phyloP scores from a whole-genome alignment of 352 stramenopile genomes.

The Ophiocytium majus region DNA sequence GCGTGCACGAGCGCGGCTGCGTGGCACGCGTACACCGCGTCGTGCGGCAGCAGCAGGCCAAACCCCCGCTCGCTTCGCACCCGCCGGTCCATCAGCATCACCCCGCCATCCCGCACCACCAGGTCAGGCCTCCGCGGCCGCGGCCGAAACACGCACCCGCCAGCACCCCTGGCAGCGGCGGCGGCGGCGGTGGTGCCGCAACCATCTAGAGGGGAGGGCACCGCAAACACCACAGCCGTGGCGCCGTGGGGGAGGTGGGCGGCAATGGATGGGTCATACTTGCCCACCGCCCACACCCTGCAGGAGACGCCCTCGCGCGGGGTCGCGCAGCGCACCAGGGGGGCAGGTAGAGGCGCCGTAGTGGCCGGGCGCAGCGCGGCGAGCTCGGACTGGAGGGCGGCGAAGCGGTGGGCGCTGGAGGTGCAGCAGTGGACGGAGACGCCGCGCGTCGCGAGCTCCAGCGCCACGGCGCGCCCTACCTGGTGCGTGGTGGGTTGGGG shows the following conservation, averaged over 20 bases:
- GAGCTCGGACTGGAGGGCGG: constrained; percentile 25
- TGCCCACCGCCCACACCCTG: constrained; percentile 42
- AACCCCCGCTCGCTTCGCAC: constrained; percentile 28
- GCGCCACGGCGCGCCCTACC: constrained; percentile 46
- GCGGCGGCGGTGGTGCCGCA: no score
- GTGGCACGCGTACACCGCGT: constrained; percentile 45
- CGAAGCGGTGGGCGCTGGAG: constrained; percentile 38
- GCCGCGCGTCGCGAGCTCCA: constrained; percentile 35
- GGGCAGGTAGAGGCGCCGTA: not conserved
- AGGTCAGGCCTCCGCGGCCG: constrained; percentile 10
- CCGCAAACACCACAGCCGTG: constrained; percentile 38
- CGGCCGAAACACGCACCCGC: no score
- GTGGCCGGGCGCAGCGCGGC: not conserved
- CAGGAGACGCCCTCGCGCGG: constrained; percentile 35
- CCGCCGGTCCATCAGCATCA: constrained; percentile 30
- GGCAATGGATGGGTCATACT: constrained; percentile 36
- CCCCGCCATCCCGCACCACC: constrained; percentile 6
- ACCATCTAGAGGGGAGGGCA: constrained; percentile 43
- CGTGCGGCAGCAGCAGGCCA: constrained; percentile 37
- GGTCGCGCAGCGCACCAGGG: constrained; percentile 9
- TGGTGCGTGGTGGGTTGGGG: no score
- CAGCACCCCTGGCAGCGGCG: no score
- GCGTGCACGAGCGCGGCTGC: constrained; percentile 36
- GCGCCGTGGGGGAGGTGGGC: constrained; percentile 28
- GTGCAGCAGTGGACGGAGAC: constrained; percentile 46